phyloP scores from a whole-genome alignment of 176 grass and related monocot species.

The Lolium multiflorum region DNA sequence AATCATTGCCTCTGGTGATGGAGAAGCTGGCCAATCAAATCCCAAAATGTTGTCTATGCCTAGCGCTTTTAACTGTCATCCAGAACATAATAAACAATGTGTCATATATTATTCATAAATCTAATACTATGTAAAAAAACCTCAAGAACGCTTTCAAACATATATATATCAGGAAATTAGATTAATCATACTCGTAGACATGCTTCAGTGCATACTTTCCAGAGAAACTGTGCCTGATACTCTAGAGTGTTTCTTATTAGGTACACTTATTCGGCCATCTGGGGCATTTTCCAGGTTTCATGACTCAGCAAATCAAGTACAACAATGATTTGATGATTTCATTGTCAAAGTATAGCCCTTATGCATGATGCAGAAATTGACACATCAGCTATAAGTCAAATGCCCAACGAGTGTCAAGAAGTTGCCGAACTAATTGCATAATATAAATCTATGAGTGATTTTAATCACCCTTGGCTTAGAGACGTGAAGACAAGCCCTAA shows the following conservation, averaged over 20 bases:
- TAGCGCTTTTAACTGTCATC: conserved; percentile 83
- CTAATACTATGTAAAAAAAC: conserved; percentile 9
- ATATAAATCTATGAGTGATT: conserved; percentile 7
- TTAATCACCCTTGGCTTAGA: conserved; percentile 17
- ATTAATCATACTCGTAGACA: conserved; percentile 1
- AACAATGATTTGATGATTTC: neutral
- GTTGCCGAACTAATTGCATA: neutral
- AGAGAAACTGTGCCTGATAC: conserved; percentile 13
- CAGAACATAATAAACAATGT: conserved; percentile 18
- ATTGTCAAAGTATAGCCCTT: neutral
- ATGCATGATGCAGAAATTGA: conserved; percentile 17
- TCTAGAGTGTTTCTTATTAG: neutral
- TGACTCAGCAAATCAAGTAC: conserved; percentile 8
- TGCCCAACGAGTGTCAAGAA: neutral
- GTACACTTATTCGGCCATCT: neutral
- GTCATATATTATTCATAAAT: conserved; percentile 10
- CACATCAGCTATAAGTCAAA: neutral
- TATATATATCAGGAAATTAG: conserved; percentile 20
- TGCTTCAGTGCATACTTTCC: conserved; percentile 16
- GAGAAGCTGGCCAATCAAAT: conserved; percentile 98
- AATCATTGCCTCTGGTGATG: conserved; percentile 89
- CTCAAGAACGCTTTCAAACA: conserved; percentile 22
- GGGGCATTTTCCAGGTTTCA: conserved; percentile 11
- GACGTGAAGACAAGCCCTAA: conserved; percentile 5
- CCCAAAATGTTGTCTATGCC: conserved; percentile 98